Base-by-base conservation (phyloP, 495 filamentous ascomycete genomes). In the Aspergillus ostianus region DNA sequence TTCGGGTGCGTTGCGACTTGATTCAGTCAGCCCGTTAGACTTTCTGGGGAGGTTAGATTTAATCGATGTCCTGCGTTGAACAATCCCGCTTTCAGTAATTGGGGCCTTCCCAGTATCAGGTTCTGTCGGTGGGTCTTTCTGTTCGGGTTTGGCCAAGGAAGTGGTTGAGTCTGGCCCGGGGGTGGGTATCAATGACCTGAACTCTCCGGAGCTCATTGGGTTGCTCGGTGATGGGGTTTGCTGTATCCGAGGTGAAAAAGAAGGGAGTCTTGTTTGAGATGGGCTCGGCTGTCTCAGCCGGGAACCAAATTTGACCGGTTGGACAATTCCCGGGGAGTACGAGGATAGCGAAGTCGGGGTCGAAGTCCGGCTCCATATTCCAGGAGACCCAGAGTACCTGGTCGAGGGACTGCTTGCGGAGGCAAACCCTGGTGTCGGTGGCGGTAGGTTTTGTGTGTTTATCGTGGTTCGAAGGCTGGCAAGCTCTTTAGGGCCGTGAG, bases 281-380 rank as follows among this genome's bases (percentile, higher is more conserved):
- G 86, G 85, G 63, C 87, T 92, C 21, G 78, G 77, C 69, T 87
- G 87, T 72, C 82, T 81, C 41, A 81, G 70, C 58, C 86, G 83
- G 30, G 83, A 66, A 36, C 79, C 73, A 61, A 79, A 65, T 57
- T 90, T 86, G 3, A 72, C 73, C 19, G 90, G 84, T 32, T 86
- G 75, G 58, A 89, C 70, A 44, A 91, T 82, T 1, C 91, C 90
- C 12, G 94, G 92, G 41, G 94, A 98, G 70, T 94, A 90, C n/a
- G 94, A 97, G 8, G 92, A 96, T 67, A 92, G 84, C 8, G 94
- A 97, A n/a, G 93, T 97, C 1, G 94, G 93, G 3, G 94, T 97
- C 10, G 94, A 96, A 47, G 91, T 88, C 64, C 93, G 96, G 75
- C 78, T 80, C 78, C 95, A 98, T 32, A 90, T 80, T 6, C 92